Conservation (phyloP, 192 early-diverging fungal genomes). For the Backusella mclennaniae region DNA sequence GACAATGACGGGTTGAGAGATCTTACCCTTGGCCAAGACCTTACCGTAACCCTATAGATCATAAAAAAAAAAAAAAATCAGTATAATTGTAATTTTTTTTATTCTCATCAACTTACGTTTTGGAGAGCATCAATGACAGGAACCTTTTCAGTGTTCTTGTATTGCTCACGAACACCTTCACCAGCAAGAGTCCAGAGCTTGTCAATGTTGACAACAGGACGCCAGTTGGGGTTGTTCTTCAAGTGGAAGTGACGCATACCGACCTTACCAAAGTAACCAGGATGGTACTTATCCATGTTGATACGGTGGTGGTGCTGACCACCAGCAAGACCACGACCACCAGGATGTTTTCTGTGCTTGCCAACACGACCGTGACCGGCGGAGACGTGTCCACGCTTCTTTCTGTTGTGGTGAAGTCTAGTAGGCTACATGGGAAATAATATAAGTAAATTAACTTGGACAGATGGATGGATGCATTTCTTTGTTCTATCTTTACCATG, state of each 20-base stretch:
- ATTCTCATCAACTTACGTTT: constrained; percentile 22
- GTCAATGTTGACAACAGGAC: constrained; percentile 91
- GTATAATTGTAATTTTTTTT: neutral
- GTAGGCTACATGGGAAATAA: constrained; percentile 57
- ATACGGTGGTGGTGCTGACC: constrained; percentile 99
- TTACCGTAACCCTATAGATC: constrained; percentile 80
- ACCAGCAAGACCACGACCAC: constrained; percentile 99
- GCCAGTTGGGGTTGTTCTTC: constrained; percentile 86
- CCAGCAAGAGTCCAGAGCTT: constrained; percentile 91
- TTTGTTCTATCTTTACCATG: neutral
- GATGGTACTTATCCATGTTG: constrained; percentile 99
- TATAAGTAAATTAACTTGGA: neutral
- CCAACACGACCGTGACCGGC: constrained; percentile 97
- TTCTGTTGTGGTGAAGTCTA: constrained; percentile 86
- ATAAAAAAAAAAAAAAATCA: neutral
- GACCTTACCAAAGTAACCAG: constrained; percentile 99
- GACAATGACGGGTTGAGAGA: constrained; percentile 94
- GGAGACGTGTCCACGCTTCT: constrained; percentile 99
- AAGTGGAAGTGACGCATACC: constrained; percentile 99
- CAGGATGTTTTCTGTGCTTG: constrained; percentile 99
- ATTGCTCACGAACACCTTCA: constrained; percentile 81
- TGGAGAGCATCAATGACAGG: constrained; percentile 90
- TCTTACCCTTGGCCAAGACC: constrained; percentile 93
- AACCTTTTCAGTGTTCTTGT: constrained; percentile 83
- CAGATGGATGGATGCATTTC: neutral